A percentile compares a stretch with the other conserved stretches of the same genome.
Evolutionary conservation across 2,329 filamentous ascomycete species (phyloP).

Genomic region (Talaromyces sp.): DNA sequence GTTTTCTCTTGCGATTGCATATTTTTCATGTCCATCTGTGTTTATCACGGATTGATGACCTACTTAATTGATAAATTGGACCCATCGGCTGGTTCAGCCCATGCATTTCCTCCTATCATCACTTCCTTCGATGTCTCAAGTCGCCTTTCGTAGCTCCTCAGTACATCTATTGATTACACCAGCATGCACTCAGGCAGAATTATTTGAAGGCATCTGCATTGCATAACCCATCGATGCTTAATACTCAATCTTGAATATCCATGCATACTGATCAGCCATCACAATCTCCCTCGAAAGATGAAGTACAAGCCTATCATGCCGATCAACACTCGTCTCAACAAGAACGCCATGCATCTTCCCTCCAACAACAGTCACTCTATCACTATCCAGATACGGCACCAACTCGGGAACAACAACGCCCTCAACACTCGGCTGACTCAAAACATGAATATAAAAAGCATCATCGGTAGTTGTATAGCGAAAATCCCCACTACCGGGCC

Average conservation of each 20-base stretch:
- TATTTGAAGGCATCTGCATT: too few species aligned
- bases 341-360: conserved; percentile 35
- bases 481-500: conserved; percentile 48
- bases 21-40: not conserved
- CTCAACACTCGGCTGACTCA: conserved; percentile 45
- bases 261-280: conserved; percentile 43
- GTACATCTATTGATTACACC: too few species aligned
- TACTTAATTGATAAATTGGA: conserved; percentile 11
- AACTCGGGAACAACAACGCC: conserved; percentile 47
- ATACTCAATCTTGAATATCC: conserved; percentile 49
- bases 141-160: too few species aligned
- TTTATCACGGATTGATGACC: conserved; percentile 1
- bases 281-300: conserved; percentile 35
- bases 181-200: too few species aligned
- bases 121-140: too few species aligned
- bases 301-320: conserved; percentile 27
- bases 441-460: conserved; percentile 56
- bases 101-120: not conserved
- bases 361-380: conserved; percentile 51
- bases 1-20: conserved; percentile 3
- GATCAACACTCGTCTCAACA: conserved; percentile 30
- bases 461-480: conserved; percentile 57
- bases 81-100: not conserved
- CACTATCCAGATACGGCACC: conserved; percentile 52
- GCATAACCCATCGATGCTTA: not conserved